Conservation (phyloP, 192 early-diverging fungal species). For the Linnemannia hyalina region DNA sequence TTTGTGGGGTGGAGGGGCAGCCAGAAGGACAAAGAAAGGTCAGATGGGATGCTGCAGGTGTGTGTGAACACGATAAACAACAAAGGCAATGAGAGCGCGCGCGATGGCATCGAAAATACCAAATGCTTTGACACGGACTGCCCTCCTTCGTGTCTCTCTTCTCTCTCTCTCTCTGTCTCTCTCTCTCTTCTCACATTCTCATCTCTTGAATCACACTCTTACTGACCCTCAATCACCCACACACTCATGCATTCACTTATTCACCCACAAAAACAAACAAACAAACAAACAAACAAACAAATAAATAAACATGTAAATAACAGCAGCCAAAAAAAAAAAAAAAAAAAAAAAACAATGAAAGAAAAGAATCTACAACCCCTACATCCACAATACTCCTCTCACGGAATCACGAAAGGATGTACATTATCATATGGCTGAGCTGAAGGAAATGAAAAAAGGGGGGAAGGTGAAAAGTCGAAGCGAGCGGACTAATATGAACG, state of each 20-base stretch:
- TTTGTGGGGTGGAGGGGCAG: no score
- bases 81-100: background rate
- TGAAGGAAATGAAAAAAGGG: slow-evolving; percentile 1
- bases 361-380: no score
- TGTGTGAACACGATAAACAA: background rate
- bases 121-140: slow-evolving; percentile 1
- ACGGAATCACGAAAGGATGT: no score
- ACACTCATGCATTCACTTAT: background rate
- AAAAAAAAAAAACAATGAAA: no score
- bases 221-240: background rate
- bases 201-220: no score
- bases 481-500: background rate
- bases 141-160: no score
- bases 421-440: no score
- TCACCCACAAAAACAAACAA: background rate
- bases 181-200: no score
- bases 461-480: background rate
- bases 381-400: no score
- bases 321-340: no score
- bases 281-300: background rate
- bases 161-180: no score
- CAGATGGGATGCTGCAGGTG: background rate
- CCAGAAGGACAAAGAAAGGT: background rate
- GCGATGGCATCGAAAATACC: background rate
- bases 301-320: no score